Evolutionary conservation across 1,284 basidiomycete species (phyloP).

Genomic region (Sphagnurus paluster): DNA sequence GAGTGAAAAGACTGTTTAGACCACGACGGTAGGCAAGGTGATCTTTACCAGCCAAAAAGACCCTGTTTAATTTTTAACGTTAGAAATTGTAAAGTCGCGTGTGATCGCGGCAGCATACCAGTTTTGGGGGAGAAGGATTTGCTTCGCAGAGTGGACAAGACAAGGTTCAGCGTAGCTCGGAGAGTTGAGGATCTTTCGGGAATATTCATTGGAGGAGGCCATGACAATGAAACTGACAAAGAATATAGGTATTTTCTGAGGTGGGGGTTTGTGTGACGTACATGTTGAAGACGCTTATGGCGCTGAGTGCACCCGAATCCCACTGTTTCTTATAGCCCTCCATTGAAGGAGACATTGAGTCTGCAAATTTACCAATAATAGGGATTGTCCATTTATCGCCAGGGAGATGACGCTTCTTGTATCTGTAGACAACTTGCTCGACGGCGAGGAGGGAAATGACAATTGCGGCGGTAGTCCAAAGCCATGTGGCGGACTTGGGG

Average conservation of each 20-base stretch:
- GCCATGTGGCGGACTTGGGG: conserved; percentile 48
- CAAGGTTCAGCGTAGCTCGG: conserved; percentile 90
- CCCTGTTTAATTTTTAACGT: conserved; percentile 52
- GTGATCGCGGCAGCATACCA: conserved; percentile 55
- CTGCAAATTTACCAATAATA: conserved; percentile 89
- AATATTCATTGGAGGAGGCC: conserved; percentile 88
- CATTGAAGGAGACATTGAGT: conserved; percentile 86
- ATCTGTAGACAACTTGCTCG: conserved; percentile 84
- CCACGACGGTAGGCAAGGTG: conserved; percentile 95
- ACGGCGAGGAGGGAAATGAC: conserved; percentile 66
- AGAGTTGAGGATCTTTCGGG: conserved; percentile 93
- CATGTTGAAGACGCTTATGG: conserved; percentile 96
- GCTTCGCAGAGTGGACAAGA: conserved; percentile 91
- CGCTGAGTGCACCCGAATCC: conserved; percentile 83
- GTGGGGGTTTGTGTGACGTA: conserved; percentile 38
- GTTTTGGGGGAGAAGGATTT: conserved; percentile 86
- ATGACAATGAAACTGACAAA: conserved; percentile 89
- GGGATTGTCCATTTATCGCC: conserved; percentile 92
- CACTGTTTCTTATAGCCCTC: conserved; percentile 90
- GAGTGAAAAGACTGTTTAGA: conserved; percentile 92
- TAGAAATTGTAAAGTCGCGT: conserved; percentile 4
- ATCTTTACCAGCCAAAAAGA: conserved; percentile 92
- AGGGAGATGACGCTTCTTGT: conserved; percentile 86
- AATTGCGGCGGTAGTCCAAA: conserved; percentile 65
- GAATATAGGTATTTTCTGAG: conserved; percentile 5